These are phyloP conservation scores for Xanthoceras sorbifolium DNA, from an alignment of 345 rosid species.

Conservation along the genomic window DNA sequence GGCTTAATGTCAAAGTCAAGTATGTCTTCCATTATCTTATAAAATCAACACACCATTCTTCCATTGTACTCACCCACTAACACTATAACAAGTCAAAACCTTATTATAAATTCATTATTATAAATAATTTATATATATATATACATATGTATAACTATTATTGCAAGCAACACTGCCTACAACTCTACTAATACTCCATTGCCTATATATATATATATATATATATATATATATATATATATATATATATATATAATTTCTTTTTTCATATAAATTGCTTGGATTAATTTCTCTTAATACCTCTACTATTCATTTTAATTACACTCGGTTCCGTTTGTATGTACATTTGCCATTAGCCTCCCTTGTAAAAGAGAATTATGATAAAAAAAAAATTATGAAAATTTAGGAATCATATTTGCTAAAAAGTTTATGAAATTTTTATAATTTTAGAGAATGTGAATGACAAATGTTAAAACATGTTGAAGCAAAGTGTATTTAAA, in stretches of 20 bases:
- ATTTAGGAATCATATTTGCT: not conserved
- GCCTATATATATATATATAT: not conserved
- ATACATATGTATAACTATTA: not conserved
- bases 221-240: no score
- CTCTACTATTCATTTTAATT: not conserved
- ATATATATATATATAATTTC: no score
- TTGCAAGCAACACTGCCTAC: no score
- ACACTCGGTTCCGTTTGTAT: not conserved
- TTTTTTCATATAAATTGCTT: no score
- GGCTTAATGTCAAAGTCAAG: slow-evolving; percentile 31
- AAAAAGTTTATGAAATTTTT: not conserved
- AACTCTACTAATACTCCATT: not conserved
- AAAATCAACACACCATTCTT: slow-evolving; percentile 1
- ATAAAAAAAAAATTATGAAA: no score
- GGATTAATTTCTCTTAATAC: not conserved
- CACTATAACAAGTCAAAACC: not conserved
- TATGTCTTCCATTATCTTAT: slow-evolving; percentile 7
- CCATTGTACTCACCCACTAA: slow-evolving; percentile 3
- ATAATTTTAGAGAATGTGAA: not conserved
- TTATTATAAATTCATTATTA: not conserved
- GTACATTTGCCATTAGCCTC: not conserved
- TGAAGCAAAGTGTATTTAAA: no score
- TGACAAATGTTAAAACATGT: not conserved
- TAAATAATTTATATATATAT: not conserved
- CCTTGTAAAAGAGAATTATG: not conserved